Evolutionary conservation across 2,329 filamentous ascomycete species (phyloP), one percentile per base, ranked within the genome.

Genomic region (Aspergillus unguis): DNA sequence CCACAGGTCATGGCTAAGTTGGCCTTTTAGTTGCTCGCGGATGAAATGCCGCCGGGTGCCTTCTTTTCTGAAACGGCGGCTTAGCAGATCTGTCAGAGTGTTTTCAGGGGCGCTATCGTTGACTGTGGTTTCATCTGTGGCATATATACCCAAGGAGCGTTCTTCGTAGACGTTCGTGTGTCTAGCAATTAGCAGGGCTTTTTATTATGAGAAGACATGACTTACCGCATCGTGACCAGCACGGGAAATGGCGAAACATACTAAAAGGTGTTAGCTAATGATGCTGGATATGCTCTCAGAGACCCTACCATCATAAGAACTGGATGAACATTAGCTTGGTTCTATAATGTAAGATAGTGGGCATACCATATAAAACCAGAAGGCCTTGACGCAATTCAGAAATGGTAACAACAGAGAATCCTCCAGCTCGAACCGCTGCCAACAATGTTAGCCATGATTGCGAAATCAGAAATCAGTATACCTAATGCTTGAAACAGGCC

Each of bases 121-220:
- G 23, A 54, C n/a, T n/a, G n/a, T 44, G 5, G 52, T 44, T 37
- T 64, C 54, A 41, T 75, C 70, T 8, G 70, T 62, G 35, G 69
- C 67, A 51, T 69, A 71, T 27, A 71, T 68, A 0, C 85, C 85
- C 1, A 88, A 73, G 0, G 82, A 85, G 5, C 83, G 77, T 62
- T 89, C 85, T 64, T 88, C 85, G 63, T 89, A 89, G 29, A 87
- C 82, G 62, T 88, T 88, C 36, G 85, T 86, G 64, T 85, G 83
- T 28, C 85, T 80, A 26, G 38, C 58, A 42, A 56, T 8, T 5
- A n/a, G 11, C 36, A 11, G 9, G 28, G 17, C 7, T n/a, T 25
- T 6, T 23, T n/a, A 6, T n/a, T 28, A 32, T 11, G 29, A 31
- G 17, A n/a, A 23, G 26, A 27, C 25, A 8, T 17, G 35, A 56